A percentile compares a stretch with the other conserved stretches of the same genome.
These are phyloP conservation scores for Aureobasidium sp. DNA, from an alignment of 2,329 filamentous ascomycete genomes.

Conservation along the genomic window DNA sequence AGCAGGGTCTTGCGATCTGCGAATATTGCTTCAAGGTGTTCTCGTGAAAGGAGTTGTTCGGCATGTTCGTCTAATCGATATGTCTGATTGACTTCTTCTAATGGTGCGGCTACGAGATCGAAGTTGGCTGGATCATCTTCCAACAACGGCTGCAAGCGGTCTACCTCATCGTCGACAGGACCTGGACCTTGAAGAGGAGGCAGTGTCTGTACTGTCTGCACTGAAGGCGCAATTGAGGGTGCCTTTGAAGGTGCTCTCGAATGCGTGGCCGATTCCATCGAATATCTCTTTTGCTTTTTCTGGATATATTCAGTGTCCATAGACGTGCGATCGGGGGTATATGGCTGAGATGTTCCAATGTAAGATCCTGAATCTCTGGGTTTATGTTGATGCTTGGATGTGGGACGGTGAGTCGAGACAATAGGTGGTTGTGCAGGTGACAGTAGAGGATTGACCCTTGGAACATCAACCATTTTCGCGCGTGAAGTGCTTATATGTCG, in stretches of 20 bases:
- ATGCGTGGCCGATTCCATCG: not conserved
- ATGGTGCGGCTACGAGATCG: conserved; percentile 42
- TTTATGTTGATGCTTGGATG: not conserved
- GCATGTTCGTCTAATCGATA: conserved; percentile 59
- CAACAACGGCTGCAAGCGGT: conserved; percentile 40
- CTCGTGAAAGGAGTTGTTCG: conserved; percentile 57
- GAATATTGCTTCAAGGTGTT: conserved; percentile 61
- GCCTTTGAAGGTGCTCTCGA: not conserved
- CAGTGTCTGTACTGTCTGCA: conserved; percentile 23
- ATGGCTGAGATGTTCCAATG: not conserved
- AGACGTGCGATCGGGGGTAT: not conserved
- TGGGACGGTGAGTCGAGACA: not conserved
- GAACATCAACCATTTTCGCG: not conserved
- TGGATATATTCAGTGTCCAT: not conserved
- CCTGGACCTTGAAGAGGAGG: conserved; percentile 40
- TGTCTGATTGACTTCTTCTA: conserved; percentile 24
- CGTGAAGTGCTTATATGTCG: not conserved
- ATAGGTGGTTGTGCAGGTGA: not conserved
- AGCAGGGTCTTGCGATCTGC: conserved; percentile 55
- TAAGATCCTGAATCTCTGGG: conserved; percentile 5
- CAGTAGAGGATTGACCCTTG: not conserved
- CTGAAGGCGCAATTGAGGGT: not conserved
- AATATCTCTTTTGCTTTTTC: not conserved
- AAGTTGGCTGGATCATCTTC: conserved; percentile 50
- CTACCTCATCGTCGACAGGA: conserved; percentile 31